These are phyloP conservation scores for Penicillium turbatum DNA, from an alignment of 495 filamentous ascomycete species.

Conservation along the genomic window DNA sequence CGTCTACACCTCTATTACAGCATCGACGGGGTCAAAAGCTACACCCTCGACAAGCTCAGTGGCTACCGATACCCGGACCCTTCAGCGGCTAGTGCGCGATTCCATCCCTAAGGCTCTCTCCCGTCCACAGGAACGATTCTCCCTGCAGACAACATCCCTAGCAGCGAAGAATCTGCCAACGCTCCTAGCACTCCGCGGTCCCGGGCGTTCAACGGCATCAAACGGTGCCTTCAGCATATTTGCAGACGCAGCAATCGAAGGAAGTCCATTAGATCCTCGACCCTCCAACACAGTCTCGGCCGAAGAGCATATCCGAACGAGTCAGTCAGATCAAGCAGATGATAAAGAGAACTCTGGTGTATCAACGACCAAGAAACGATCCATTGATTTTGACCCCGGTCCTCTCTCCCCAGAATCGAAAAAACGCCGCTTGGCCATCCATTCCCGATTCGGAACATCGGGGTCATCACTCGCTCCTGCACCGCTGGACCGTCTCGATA, in stretches of 20 bases:
- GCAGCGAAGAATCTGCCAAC: constrained; percentile 63
- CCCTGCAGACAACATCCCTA: constrained; percentile 59
- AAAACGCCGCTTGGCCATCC: constrained; percentile 57
- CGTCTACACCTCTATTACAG: constrained; percentile 63
- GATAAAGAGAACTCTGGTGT: constrained; percentile 25
- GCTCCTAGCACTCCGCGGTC: constrained; percentile 60
- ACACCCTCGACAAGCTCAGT: constrained; percentile 20
- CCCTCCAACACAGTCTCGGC: constrained; percentile 38
- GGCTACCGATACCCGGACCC: constrained; percentile 53
- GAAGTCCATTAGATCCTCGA: constrained; percentile 54
- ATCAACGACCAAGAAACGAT: constrained; percentile 8
- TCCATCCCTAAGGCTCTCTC: constrained; percentile 77
- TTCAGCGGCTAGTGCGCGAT: constrained; percentile 65
- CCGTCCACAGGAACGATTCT: constrained; percentile 61
- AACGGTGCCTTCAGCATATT: constrained; percentile 78
- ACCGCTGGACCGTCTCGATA: constrained; percentile 31
- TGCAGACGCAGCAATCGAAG: constrained; percentile 55
- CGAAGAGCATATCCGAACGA: constrained; percentile 35
- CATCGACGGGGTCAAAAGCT: constrained; percentile 29
- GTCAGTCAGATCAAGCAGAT: constrained; percentile 13
- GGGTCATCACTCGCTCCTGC: constrained; percentile 26
- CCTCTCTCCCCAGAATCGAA: constrained; percentile 54
- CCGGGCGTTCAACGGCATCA: constrained; percentile 60
- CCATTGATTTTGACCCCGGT: constrained; percentile 34
- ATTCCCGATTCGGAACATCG: constrained; percentile 45